Conservation (phyloP, 2,329 filamentous ascomycete genomes). For the Stagonosporopsis cucurbitacearum region DNA sequence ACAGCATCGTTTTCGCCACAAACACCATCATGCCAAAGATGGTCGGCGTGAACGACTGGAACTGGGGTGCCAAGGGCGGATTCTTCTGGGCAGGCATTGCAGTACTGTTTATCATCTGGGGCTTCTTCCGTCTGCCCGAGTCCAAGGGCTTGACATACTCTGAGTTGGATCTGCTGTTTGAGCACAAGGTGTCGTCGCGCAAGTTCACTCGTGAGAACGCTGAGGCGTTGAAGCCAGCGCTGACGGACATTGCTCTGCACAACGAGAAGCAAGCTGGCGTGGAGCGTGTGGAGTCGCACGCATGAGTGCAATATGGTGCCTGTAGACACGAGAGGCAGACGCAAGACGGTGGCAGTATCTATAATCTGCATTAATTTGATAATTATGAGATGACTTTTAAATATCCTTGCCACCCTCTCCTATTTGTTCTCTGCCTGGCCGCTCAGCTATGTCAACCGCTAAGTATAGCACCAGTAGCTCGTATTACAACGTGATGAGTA, state of each 20-base stretch:
- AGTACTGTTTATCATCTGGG: conserved; percentile 29
- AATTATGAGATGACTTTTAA: conserved; percentile 5
- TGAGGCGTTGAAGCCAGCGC: conserved; percentile 25
- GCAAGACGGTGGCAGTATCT: not conserved
- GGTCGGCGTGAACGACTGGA: conserved; percentile 34
- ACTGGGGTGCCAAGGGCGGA: conserved; percentile 34
- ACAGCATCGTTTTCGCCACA: conserved; percentile 32
- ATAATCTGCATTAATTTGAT: not conserved
- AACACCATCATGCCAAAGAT: conserved; percentile 35
- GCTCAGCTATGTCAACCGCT: conserved; percentile 9
- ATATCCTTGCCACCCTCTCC: not conserved
- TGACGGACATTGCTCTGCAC: conserved; percentile 26
- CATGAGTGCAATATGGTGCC: not conserved
- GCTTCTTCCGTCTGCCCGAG: conserved; percentile 34
- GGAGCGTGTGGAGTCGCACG: conserved; percentile 26
- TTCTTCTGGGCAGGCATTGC: conserved; percentile 34
- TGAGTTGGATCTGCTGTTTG: conserved; percentile 32
- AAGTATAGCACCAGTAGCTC: conserved; percentile 8
- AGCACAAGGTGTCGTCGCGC: conserved; percentile 32
- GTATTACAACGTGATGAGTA: conserved; percentile 4
- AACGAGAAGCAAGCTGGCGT: conserved; percentile 26
- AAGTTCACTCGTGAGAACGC: conserved; percentile 33
- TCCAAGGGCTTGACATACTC: conserved; percentile 30
- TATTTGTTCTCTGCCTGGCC: not conserved
- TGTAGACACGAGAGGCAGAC: not conserved